A percentile compares a stretch with the other conserved stretches of the same genome.
phyloP scores from a whole-genome alignment of 345 rosid genomes.

The Syzygium aromaticum region DNA sequence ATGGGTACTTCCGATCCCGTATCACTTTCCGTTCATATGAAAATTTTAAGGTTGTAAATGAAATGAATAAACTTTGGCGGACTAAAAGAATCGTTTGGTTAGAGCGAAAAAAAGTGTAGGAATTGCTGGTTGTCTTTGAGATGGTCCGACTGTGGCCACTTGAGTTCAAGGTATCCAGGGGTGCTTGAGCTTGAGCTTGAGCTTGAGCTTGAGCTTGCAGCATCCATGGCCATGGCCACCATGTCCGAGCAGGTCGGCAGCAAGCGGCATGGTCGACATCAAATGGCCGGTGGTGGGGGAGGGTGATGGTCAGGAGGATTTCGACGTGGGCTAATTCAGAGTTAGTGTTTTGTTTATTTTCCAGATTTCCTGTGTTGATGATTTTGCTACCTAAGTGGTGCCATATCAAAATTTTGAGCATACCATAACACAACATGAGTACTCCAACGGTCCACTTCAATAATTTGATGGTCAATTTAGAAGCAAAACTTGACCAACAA shows the following conservation, averaged over 20 bases:
- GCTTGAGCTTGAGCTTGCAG: background rate
- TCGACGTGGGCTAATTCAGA: background rate
- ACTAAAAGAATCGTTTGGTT: background rate
- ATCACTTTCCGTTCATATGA: background rate
- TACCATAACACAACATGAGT: background rate
- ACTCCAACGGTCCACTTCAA: background rate
- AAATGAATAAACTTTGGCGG: background rate
- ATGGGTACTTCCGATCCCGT: background rate
- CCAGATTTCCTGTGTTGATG: background rate
- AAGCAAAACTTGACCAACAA: background rate
- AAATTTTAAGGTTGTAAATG: background rate
- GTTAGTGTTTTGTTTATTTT: background rate
- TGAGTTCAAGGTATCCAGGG: background rate
- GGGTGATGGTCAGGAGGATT: rapidly evolving
- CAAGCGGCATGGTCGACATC: background rate
- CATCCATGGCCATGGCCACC: background rate
- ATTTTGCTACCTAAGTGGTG: background rate
- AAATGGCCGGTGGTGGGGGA: background rate
- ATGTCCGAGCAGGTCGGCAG: background rate
- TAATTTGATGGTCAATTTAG: background rate
- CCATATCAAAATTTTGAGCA: background rate
- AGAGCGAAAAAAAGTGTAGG: background rate
- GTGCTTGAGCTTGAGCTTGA: background rate
- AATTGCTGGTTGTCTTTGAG: rapidly evolving
- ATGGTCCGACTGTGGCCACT: background rate